phyloP scores from a whole-genome alignment of 768 basidiomycete genomes.

The Leccinum sublutescens region DNA sequence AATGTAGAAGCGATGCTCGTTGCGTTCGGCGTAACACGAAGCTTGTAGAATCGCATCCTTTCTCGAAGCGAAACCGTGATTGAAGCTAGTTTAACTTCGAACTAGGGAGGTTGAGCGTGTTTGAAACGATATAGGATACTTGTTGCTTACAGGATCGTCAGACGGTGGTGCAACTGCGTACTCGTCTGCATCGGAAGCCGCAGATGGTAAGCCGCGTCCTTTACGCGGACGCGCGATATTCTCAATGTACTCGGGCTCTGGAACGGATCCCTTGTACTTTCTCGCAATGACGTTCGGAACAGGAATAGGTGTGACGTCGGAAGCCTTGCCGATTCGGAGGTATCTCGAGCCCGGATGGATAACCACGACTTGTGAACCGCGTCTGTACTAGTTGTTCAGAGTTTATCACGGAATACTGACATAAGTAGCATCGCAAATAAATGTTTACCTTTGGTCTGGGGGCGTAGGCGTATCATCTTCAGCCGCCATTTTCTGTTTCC shows the following conservation, averaged over 20 bases:
- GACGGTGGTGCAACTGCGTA: constrained; percentile 45
- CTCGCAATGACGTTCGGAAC: constrained; percentile 76
- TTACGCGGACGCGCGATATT: constrained; percentile 56
- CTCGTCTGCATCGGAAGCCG: constrained; percentile 44
- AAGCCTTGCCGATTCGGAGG: constrained; percentile 72
- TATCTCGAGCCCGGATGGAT: constrained; percentile 78
- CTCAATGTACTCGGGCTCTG: constrained; percentile 43
- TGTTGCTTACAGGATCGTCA: constrained; percentile 60
- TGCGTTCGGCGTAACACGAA: constrained; percentile 70
- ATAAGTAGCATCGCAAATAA: constrained; percentile 4
- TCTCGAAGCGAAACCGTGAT: constrained; percentile 73
- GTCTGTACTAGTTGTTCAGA: constrained; percentile 43
- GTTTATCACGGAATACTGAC: constrained; percentile 20
- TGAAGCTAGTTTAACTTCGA: constrained; percentile 72
- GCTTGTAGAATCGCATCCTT: constrained; percentile 83
- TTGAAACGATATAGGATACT: background rate
- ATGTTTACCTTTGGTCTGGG: constrained; percentile 47
- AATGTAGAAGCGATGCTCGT: constrained; percentile 70
- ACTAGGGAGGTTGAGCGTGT: constrained; percentile 40
- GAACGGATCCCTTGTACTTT: constrained; percentile 47
- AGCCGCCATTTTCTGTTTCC: constrained; percentile 32
- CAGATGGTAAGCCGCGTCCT: constrained; percentile 24
- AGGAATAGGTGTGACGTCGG: constrained; percentile 67
- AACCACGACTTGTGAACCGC: constrained; percentile 76
- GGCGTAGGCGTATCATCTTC: constrained; percentile 37